phyloP scores from a whole-genome alignment of 164 flowering plant genomes.

The Vitis amurensis region DNA sequence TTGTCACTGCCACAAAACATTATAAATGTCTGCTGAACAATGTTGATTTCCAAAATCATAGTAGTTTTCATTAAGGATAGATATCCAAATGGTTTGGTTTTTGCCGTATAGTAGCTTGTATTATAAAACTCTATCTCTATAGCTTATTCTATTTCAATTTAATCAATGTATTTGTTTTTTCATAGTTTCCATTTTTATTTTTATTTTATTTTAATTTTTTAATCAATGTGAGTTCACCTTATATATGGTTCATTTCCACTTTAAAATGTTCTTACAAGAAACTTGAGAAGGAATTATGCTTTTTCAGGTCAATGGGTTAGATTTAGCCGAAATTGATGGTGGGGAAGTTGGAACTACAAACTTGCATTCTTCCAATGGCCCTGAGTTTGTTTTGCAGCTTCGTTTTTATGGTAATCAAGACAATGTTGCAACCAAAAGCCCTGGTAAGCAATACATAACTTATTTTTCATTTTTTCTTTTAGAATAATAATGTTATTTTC shows the following conservation, averaged over 20 bases:
- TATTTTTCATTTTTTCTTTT: too few species aligned
- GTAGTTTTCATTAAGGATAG: too few species aligned
- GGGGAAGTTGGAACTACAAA: constrained; percentile 82
- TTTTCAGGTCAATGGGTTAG: constrained; percentile 59
- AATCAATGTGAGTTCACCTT: neutral
- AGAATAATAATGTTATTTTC: neutral
- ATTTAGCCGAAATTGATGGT: constrained; percentile 66
- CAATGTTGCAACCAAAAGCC: constrained; percentile 7
- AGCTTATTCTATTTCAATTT: too few species aligned
- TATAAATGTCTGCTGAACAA: too few species aligned
- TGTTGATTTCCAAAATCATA: too few species aligned
- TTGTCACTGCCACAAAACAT: too few species aligned
- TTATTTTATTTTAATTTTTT: too few species aligned
- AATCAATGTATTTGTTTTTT: too few species aligned
- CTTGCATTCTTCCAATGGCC: constrained; percentile 75
- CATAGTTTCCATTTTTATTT: too few species aligned
- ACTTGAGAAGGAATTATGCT: neutral
- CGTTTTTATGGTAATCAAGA: constrained; percentile 29
- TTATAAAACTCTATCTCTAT: too few species aligned
- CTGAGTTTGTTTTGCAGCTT: constrained; percentile 60
- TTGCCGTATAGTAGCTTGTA: too few species aligned
- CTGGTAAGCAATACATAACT: constrained; percentile 18
- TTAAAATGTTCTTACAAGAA: neutral
- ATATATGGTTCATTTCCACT: neutral
- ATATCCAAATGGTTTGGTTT: too few species aligned